A percentile compares a stretch with the other conserved stretches of the same genome.
Conservation (phyloP, 345 rosid genomes). For the Nephelium lappaceum region DNA sequence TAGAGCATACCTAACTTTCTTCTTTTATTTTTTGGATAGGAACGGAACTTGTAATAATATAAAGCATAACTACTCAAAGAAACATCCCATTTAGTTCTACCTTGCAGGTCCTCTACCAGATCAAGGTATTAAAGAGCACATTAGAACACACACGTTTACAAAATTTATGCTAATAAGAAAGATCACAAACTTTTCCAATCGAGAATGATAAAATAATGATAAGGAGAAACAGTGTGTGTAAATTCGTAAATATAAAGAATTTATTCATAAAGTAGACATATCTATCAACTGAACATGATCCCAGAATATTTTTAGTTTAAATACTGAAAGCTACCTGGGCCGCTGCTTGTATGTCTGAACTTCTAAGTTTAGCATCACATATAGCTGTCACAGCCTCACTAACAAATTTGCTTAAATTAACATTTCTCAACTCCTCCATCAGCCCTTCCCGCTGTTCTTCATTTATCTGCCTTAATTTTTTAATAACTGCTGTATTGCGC, state of each 20-base stretch:
- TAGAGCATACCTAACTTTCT: neutral
- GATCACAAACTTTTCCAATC: neutral
- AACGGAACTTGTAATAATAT: neutral
- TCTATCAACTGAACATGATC: neutral
- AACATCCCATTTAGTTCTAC: neutral
- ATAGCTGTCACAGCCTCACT: slow-evolving; percentile 94
- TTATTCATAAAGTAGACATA: neutral
- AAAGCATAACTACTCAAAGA: neutral
- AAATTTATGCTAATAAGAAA: neutral
- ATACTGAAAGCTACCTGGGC: slow-evolving; percentile 63
- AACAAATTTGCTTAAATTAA: slow-evolving; percentile 91
- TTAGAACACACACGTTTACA: neutral
- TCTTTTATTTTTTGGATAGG: neutral
- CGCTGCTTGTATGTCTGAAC: slow-evolving; percentile 93
- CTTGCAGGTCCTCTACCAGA: neutral
- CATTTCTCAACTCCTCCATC: slow-evolving; percentile 81
- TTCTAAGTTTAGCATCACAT: slow-evolving; percentile 94
- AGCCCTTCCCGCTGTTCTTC: slow-evolving; percentile 91
- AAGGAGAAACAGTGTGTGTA: neutral
- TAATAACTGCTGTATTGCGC: slow-evolving; percentile 93
- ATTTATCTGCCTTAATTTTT: slow-evolving; percentile 89
- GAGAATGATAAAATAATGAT: neutral
- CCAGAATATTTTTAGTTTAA: slow-evolving; percentile 7
- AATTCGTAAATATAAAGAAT: neutral
- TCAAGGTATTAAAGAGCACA: neutral